Evolutionary conservation across 2,329 filamentous ascomycete species (phyloP).

Genomic region (Apiospora hydei): DNA sequence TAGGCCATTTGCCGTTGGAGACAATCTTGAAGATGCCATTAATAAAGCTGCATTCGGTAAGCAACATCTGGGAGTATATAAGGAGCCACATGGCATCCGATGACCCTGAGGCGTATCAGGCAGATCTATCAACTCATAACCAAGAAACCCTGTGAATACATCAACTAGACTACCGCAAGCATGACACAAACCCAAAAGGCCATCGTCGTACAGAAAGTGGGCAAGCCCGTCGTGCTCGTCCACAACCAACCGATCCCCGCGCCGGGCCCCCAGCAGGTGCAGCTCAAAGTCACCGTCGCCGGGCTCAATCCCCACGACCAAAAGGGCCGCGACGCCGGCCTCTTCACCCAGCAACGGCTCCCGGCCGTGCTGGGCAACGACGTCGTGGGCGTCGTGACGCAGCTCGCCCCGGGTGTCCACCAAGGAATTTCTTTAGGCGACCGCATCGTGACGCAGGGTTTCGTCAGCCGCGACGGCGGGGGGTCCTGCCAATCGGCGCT

Average conservation of each 20-base stretch:
- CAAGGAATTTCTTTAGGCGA: conserved; percentile 40
- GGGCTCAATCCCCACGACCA: conserved; percentile 46
- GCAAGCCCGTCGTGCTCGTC: conserved; percentile 35
- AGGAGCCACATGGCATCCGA: too few species aligned
- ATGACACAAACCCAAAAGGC: conserved; percentile 35
- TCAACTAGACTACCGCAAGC: too few species aligned
- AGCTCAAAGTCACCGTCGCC: conserved; percentile 45
- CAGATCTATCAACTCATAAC: too few species aligned
- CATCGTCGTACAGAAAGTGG: conserved; percentile 36
- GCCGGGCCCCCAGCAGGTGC: conserved; percentile 43
- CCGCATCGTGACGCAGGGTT: conserved; percentile 37
- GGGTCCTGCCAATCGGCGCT: conserved; percentile 39
- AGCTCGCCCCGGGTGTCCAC: conserved; percentile 37
- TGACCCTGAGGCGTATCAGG: too few species aligned
- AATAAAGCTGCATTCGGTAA: too few species aligned
- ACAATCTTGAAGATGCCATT: too few species aligned
- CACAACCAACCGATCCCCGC: conserved; percentile 37
- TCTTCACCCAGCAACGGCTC: conserved; percentile 43
- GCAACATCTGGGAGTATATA: too few species aligned
- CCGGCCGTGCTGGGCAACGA: conserved; percentile 46
- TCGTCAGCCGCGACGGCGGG: conserved; percentile 31
- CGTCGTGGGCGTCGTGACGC: conserved; percentile 43
- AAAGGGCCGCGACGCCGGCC: conserved; percentile 45
- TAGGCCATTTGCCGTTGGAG: too few species aligned
- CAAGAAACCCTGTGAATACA: too few species aligned